Conservation (phyloP, 2,329 filamentous ascomycete species). For the Penicillium sp. region DNA sequence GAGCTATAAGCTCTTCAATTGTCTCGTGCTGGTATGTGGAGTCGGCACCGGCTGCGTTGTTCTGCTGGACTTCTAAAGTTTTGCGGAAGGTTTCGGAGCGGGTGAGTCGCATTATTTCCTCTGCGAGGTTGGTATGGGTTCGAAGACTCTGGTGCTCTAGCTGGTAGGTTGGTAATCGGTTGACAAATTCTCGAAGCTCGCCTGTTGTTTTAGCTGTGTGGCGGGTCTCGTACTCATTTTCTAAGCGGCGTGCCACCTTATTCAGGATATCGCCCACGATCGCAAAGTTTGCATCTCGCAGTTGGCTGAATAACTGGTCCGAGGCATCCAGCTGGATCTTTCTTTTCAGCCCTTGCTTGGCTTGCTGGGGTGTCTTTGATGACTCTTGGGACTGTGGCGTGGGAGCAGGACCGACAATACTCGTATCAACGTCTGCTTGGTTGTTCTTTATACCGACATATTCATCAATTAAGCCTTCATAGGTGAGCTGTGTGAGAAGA, state of each 20-base stretch:
- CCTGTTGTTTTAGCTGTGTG: constrained; percentile 84
- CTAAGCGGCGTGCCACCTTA: constrained; percentile 82
- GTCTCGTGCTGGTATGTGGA: constrained; percentile 84
- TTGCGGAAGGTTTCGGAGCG: constrained; percentile 85
- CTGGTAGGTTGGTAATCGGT: constrained; percentile 86
- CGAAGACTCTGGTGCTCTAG: constrained; percentile 91
- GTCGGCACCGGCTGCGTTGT: constrained; percentile 85
- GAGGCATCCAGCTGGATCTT: constrained; percentile 87
- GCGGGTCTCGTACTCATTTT: constrained; percentile 83
- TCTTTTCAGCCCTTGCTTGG: constrained; percentile 69
- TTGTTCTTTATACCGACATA: constrained; percentile 89
- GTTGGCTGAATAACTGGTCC: constrained; percentile 82
- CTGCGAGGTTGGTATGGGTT: constrained; percentile 84
- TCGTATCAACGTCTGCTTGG: constrained; percentile 87
- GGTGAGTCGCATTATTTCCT: constrained; percentile 93
- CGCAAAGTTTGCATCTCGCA: constrained; percentile 92
- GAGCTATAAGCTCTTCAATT: constrained; percentile 92
- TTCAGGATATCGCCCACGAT: constrained; percentile 88
- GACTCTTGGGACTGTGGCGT: constrained; percentile 57
- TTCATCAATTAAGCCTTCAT: constrained; percentile 94
- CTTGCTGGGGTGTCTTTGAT: constrained; percentile 47
- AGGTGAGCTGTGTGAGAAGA: constrained; percentile 90
- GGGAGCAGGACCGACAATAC: constrained; percentile 72
- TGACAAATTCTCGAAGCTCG: constrained; percentile 93
- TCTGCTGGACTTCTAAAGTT: constrained; percentile 90